These are phyloP conservation scores for Naganishia friedmannii DNA, from an alignment of 768 basidiomycete genomes.

Conservation along the genomic window DNA sequence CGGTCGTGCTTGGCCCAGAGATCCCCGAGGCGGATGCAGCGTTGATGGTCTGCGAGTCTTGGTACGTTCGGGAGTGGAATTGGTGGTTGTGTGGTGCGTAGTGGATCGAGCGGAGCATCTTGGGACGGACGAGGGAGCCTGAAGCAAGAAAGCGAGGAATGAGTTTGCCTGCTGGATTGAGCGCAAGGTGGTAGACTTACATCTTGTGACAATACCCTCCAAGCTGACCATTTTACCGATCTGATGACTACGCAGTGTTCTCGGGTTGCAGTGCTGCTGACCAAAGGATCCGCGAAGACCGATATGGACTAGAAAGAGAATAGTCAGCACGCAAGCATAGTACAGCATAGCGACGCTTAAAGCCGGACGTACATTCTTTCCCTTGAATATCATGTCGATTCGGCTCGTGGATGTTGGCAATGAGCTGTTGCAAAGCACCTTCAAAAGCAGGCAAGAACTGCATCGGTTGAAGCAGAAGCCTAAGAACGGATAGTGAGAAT, in stretches of 20 bases:
- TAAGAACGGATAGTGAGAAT: slow-evolving; percentile 42
- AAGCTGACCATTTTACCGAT: slow-evolving; percentile 94
- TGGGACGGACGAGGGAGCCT: slow-evolving; percentile 89
- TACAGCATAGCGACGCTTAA: not conserved
- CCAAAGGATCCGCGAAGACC: slow-evolving; percentile 96
- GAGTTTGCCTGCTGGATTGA: not conserved
- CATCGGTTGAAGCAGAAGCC: slow-evolving; percentile 80
- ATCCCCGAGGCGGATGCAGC: slow-evolving; percentile 62
- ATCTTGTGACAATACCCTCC: slow-evolving; percentile 96
- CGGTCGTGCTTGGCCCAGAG: slow-evolving; percentile 42
- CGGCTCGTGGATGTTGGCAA: slow-evolving; percentile 69
- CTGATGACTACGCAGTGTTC: slow-evolving; percentile 80
- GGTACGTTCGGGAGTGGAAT: slow-evolving; percentile 85
- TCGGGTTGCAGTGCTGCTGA: slow-evolving; percentile 93
- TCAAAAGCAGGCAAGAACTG: slow-evolving; percentile 88
- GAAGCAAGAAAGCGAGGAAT: not conserved
- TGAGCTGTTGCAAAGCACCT: slow-evolving; percentile 69
- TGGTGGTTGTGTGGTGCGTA: slow-evolving; percentile 82
- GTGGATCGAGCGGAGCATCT: slow-evolving; percentile 95
- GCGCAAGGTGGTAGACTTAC: slow-evolving; percentile 52
- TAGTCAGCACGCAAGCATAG: not conserved
- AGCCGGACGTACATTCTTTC: slow-evolving; percentile 59
- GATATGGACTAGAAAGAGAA: slow-evolving; percentile 59
- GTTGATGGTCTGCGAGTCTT: slow-evolving; percentile 74
- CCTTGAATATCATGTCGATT: slow-evolving; percentile 77